Base-by-base conservation (phyloP, 164 flowering plant genomes). In the Umbellularia californica region DNA sequence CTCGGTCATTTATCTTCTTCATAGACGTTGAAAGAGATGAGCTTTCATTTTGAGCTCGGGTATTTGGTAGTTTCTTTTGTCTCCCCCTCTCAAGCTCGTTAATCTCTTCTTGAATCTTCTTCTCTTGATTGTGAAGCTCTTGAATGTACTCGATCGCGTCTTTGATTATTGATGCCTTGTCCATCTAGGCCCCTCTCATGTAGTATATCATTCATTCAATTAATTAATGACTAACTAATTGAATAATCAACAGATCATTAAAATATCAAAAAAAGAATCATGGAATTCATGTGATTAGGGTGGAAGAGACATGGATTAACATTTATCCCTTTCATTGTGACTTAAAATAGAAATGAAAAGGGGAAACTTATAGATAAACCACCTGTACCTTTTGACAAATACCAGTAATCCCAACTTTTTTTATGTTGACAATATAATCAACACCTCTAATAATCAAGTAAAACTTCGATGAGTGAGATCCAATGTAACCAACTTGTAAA, bases 121-220 rank as follows among this genome's bases (percentile, higher is more conserved):
- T 82, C 75, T 91, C 93, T 79, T 90, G 88, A 15, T 89, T 85
- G 5, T 91, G 96, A 74, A 93, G 70, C 24, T 87, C 89, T 79
- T 90, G 87, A 50, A 91, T 89, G 77, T 93, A 91, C 0, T 77
- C 84, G 7, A 91, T 89, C 0, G 98, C 96, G 55, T 93, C 98
- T 69, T 87, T 90, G 68, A 91, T 85, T 72, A 90, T 93, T 0
- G 98, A 91, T 0, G 98, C 98, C 76, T 90, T 92, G 50, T 92
- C 95, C 97, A 92, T 92, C 97, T 92, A 75, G 50, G 19, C 69
- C 7, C 68, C 65, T 55, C 28, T n/a, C 65, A 13, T 50, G 5
- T 30, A 22, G 35, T 30, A 22, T 62, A 76, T 13, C 30, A 74
- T 63, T 24, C 60, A 55, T 12, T 20, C 14, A 52, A 15, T 25